Conservation (phyloP, 169 alveolate genomes). For the Perkinsus olseni region DNA sequence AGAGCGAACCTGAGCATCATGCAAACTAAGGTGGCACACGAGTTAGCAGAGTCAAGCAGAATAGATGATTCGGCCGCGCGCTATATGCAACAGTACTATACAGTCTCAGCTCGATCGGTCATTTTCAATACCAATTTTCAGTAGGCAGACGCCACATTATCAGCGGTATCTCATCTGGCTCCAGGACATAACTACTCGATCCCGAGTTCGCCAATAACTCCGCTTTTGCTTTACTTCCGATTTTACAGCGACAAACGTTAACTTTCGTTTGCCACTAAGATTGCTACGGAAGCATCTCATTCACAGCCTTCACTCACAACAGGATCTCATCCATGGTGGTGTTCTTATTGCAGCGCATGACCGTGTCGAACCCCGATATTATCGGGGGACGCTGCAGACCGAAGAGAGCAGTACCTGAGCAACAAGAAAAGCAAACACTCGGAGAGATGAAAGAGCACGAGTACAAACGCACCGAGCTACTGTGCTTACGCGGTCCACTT, state of each 20-base stretch:
- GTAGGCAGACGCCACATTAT: too few species aligned
- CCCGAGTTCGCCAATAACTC: neutral
- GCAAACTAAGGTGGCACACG: neutral
- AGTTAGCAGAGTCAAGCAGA: too few species aligned
- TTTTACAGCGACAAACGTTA: neutral
- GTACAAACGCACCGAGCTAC: neutral
- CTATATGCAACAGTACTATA: too few species aligned
- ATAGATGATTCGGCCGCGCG: too few species aligned
- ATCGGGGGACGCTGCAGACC: conserved; percentile 5
- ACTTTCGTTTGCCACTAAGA: neutral
- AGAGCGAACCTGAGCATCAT: neutral
- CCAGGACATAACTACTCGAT: neutral
- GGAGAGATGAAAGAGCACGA: too few species aligned
- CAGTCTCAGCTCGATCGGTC: too few species aligned
- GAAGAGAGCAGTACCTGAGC: neutral
- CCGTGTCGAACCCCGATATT: neutral
- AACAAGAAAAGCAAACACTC: too few species aligned
- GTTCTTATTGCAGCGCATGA: neutral
- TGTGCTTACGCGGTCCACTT: neutral
- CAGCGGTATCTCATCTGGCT: neutral
- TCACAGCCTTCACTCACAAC: neutral
- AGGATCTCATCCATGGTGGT: neutral
- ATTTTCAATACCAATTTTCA: too few species aligned
- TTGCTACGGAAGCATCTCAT: neutral
- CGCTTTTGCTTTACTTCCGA: neutral